A percentile compares a stretch with the other conserved stretches of the same genome.
Evolutionary conservation across 2,329 filamentous ascomycete genomes (phyloP).

Genomic region (Penicillium digitatum): DNA sequence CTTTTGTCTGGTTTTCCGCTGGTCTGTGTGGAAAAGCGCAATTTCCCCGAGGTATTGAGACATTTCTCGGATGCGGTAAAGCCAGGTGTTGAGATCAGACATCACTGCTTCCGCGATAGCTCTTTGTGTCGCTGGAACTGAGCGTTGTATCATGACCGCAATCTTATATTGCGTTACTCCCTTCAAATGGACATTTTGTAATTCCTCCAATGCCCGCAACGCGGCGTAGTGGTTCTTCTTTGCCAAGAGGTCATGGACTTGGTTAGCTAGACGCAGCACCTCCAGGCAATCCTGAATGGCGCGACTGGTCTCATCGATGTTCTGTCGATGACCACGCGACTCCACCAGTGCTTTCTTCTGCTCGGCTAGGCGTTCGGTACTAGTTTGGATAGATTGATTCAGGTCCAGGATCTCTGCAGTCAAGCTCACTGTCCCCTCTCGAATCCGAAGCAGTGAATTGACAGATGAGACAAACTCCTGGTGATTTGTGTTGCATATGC

Average conservation of each 20-base stretch:
- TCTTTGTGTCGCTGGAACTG: slow-evolving; percentile 86
- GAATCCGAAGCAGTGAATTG: slow-evolving; percentile 85
- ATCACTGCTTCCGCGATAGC: slow-evolving; percentile 95
- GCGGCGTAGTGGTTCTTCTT: slow-evolving; percentile 96
- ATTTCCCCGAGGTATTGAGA: slow-evolving; percentile 95
- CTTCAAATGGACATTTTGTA: slow-evolving; percentile 93
- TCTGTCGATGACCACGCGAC: slow-evolving; percentile 85
- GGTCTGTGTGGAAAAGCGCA: slow-evolving; percentile 91
- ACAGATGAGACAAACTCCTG: slow-evolving; percentile 94
- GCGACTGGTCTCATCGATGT: slow-evolving; percentile 87
- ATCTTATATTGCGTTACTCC: slow-evolving; percentile 93
- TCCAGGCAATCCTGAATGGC: slow-evolving; percentile 87
- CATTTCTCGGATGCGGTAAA: slow-evolving; percentile 90
- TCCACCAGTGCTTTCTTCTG: slow-evolving; percentile 95
- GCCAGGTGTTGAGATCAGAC: slow-evolving; percentile 93
- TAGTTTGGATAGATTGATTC: slow-evolving; percentile 91
- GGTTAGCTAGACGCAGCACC: slow-evolving; percentile 86
- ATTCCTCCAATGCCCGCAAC: slow-evolving; percentile 85
- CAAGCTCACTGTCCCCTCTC: slow-evolving; percentile 81
- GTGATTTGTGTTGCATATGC: slow-evolving; percentile 90
- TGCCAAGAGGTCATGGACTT: slow-evolving; percentile 83
- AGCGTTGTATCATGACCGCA: slow-evolving; percentile 92
- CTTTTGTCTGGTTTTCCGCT: slow-evolving; percentile 76
- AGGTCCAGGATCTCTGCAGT: slow-evolving; percentile 88
- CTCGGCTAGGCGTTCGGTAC: slow-evolving; percentile 87